phyloP scores from a whole-genome alignment of 805 yeast genomes.

The Candida bentonensis region DNA sequence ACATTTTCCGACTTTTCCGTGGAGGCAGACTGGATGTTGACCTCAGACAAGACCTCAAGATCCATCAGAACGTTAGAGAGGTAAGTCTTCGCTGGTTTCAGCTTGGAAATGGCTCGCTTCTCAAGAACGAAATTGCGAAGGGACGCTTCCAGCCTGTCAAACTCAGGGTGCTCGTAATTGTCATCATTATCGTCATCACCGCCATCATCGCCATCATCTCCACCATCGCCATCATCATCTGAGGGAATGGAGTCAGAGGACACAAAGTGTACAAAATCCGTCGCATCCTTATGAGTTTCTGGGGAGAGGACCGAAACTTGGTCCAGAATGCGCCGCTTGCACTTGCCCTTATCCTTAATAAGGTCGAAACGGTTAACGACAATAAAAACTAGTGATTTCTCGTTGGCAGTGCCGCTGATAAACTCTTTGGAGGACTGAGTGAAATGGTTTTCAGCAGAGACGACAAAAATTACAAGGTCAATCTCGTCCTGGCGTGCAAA shows the following conservation, averaged over 20 bases:
- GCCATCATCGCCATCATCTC: conserved; percentile 18
- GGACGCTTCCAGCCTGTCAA: conserved; percentile 74
- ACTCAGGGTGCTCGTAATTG: conserved; percentile 25
- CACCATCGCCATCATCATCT: conserved; percentile 24
- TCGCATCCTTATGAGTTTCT: conserved; percentile 74
- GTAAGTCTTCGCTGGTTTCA: conserved; percentile 88
- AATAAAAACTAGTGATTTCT: conserved; percentile 81
- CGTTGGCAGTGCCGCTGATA: conserved; percentile 78
- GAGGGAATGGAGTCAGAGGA: conserved; percentile 42
- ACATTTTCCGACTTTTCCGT: conserved; percentile 34
- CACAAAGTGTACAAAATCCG: conserved; percentile 89
- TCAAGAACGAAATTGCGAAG: conserved; percentile 76
- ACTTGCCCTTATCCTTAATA: conserved; percentile 66
- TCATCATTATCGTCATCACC: conserved; percentile 14
- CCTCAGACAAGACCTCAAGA: conserved; percentile 39
- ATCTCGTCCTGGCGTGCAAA: conserved; percentile 95
- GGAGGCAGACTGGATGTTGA: conserved; percentile 44
- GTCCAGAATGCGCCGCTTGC: conserved; percentile 61
- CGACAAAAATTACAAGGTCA: conserved; percentile 90
- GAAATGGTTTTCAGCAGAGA: conserved; percentile 90
- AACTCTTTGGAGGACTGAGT: conserved; percentile 91
- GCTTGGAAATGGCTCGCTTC: conserved; percentile 75
- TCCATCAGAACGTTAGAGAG: conserved; percentile 57
- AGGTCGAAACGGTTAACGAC: conserved; percentile 88
- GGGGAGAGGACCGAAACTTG: conserved; percentile 82